phyloP scores from a whole-genome alignment of 1,139 yeast species.

The Yarrowia galli region DNA sequence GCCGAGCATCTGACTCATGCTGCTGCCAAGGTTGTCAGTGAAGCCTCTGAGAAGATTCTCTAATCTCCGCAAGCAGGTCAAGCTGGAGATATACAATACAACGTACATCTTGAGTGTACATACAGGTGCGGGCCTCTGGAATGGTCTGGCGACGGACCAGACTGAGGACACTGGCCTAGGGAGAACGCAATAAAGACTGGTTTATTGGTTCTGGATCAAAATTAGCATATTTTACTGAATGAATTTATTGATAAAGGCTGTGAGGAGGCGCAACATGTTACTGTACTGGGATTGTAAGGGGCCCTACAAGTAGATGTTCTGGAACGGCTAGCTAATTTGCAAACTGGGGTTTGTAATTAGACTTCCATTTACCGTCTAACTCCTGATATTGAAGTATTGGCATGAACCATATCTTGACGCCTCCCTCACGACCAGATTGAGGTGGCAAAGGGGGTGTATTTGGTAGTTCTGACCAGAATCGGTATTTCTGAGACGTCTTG shows the following conservation, averaged over 20 bases:
- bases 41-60: not conserved
- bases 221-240: conserved; percentile 20
- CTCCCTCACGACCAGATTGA: no score
- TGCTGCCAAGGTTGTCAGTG: not conserved
- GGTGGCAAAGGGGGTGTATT: not conserved
- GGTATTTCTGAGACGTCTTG: no score
- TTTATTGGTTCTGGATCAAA: conserved; percentile 4
- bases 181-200: not conserved
- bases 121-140: not conserved
- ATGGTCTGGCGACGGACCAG: not conserved
- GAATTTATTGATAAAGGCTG: not conserved
- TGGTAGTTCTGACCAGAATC: not conserved
- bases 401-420: not conserved
- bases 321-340: no score
- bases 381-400: not conserved
- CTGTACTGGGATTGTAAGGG: no score
- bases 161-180: not conserved
- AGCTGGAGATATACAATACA: no score
- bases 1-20: conserved; percentile 11
- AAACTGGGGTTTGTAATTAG: not conserved
- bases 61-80: not conserved
- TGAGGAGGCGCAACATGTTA: no score
- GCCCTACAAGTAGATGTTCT: no score
- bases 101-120: no score
- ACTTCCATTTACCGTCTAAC: not conserved